Evolutionary conservation across 352 stramenopile genomes (phyloP), one percentile per base, ranked within the genome.

Genomic region (Phytopythium sindhum): DNA sequence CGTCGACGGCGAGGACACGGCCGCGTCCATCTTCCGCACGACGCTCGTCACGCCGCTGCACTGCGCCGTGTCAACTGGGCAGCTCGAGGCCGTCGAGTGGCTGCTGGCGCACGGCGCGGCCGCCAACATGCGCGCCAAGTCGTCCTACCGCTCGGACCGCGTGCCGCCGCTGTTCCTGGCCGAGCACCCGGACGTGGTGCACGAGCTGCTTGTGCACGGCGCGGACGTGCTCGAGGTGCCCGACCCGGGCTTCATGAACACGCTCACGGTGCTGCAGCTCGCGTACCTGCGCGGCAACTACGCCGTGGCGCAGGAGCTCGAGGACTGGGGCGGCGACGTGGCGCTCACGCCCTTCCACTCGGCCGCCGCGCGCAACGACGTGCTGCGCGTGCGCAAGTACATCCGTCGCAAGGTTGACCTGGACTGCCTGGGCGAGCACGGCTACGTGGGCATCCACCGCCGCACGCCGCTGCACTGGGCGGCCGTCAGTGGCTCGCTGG

Each of bases 381-480:
- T 86, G 0, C 4, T 65, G 8, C 56, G 61, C 0, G 80, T 95
- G 10, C 77, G 81, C 15, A 89, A 88, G 57, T 91, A 81, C 47
- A 73, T 95, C 19, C 80, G 80, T 9, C 78, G 78, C 19, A 72
- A 76, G 45, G 79, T 76, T 0, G 73, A 85, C 56, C 64, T 89
- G 15, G 71, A 95, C 70, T 91, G 80, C 31, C 65, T 95, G 2
- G 86, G 86, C 19, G 86, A 95, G 69, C 77, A 93, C 57, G 86
- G 82, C n/a, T 95, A 93, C 55, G 61, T 84, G 39, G 86, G 86
- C 2, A 69, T 95, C 37, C 92, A 95, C 52, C 76, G 83, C 31
- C 83, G 86, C 31, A 93, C 86, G 1, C 86, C 86, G 12, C 62
- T 95, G 55, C 84, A 93, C 63, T 95, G 86, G 86, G 86, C 84